Evolutionary conservation across 805 yeast genomes (phyloP).

Genomic region (Ogataea sp.): DNA sequence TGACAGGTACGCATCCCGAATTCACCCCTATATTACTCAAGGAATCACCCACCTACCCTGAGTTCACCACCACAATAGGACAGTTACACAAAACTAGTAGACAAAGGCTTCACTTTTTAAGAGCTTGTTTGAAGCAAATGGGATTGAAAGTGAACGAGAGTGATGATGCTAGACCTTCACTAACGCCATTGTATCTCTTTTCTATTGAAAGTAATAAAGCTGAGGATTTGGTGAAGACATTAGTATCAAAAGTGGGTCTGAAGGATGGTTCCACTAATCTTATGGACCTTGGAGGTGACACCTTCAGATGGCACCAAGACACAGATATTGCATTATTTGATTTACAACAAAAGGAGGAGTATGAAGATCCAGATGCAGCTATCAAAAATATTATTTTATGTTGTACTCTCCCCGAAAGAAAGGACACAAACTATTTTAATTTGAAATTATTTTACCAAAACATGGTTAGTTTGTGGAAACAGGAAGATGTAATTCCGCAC

Average conservation of each 20-base stretch:
- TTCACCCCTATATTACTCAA: constrained; percentile 49
- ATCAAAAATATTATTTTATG: constrained; percentile 48
- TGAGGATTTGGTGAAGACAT: constrained; percentile 20
- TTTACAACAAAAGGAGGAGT: constrained; percentile 23
- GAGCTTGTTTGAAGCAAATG: constrained; percentile 44
- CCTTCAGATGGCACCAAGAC: constrained; percentile 40
- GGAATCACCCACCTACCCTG: constrained; percentile 14
- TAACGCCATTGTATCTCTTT: constrained; percentile 59
- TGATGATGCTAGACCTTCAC: constrained; percentile 50
- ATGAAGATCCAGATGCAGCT: constrained; percentile 48
- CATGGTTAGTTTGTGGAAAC: constrained; percentile 27
- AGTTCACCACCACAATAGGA: constrained; percentile 27
- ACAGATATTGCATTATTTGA: constrained; percentile 15
- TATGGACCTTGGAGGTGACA: constrained; percentile 47
- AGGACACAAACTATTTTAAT: constrained; percentile 67
- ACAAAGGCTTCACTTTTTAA: constrained; percentile 48
- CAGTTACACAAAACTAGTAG: constrained; percentile 35
- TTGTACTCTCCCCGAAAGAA: constrained; percentile 36
- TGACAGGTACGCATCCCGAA: constrained; percentile 90
- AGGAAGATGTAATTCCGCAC: constrained; percentile 15
- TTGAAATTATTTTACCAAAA: constrained; percentile 43
- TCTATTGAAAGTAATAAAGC: constrained; percentile 29
- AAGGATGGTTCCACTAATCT: constrained; percentile 26
- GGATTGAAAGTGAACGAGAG: constrained; percentile 63
- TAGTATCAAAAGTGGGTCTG: constrained; percentile 29